Percentiles rank a stretch among this genome's conserved stretches.
Evolutionary conservation across 495 filamentous ascomycete species (phyloP).

Genomic region (Schizothecium vesticola): DNA sequence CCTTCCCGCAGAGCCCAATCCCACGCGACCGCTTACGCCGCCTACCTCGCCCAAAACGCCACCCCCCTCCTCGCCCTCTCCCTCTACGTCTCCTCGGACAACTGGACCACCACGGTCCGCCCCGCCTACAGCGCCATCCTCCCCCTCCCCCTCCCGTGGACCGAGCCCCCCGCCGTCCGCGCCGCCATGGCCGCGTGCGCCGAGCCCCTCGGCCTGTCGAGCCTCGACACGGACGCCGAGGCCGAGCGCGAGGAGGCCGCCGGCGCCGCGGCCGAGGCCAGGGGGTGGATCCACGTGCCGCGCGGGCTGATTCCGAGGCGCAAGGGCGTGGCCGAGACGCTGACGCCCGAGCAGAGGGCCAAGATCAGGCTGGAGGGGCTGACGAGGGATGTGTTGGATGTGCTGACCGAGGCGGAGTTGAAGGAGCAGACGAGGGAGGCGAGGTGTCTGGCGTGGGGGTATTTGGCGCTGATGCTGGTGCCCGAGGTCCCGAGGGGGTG

Average conservation of each 20-base stretch:
- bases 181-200: conserved; percentile 62
- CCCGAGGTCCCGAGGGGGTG: conserved; percentile 67
- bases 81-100: conserved; percentile 82
- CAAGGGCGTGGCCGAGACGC: conserved; percentile 25
- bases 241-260: conserved; percentile 25
- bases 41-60: conserved; percentile 60
- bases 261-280: conserved; percentile 24
- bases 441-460: conserved; percentile 76
- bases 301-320: conserved; percentile 18
- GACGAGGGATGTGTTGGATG: conserved; percentile 60
- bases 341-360: conserved; percentile 45
- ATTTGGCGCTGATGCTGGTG: conserved; percentile 66
- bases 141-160: conserved; percentile 78
- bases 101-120: conserved; percentile 67
- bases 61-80: conserved; percentile 68
- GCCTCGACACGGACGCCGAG: conserved; percentile 43
- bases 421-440: conserved; percentile 51
- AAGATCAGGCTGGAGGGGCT: conserved; percentile 67
- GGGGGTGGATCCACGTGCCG: conserved; percentile 27
- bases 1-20: conserved; percentile 47
- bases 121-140: conserved; percentile 72
- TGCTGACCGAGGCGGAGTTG: conserved; percentile 57
- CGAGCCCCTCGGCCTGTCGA: conserved; percentile 62
- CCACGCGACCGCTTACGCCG: conserved; percentile 65
- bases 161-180: conserved; percentile 62